Evolutionary conservation across 495 filamentous ascomycete genomes (phyloP), one percentile per base, ranked within the genome.

Genomic region (Daldinia concentrica): DNA sequence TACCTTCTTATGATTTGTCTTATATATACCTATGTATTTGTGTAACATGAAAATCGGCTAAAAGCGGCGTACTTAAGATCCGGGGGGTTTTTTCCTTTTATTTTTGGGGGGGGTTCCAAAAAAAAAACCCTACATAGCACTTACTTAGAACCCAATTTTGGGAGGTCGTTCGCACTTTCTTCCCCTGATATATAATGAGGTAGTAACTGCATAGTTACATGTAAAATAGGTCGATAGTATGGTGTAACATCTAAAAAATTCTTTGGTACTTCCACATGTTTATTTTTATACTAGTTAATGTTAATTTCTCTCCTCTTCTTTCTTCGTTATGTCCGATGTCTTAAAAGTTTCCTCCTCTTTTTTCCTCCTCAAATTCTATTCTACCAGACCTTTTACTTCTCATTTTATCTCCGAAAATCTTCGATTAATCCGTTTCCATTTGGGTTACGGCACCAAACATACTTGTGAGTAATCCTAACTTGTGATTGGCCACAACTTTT

Each of bases 401-500:
- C 55, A 15, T 41, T 27, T 37, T 15, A 58, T 37, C 32, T 37
- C 32, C 32, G 30, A 22, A 37, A 58, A 6, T 8, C 11, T 9
- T 30, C 19, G 32, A 48, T 48, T 19, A 11, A 50, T 30, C 67
- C 67, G 52, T 27, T 41, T 55, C 58, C 39, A 29, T 52, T 63
- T 52, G 30, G 29, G 56, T 39, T 58, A 61, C 15, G 37, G 58
- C 36, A 56, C 27, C 58, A 51, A 43, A 60, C 51, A 24, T 43
- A 26, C 19, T 55, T 36, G 12, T 41, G 50, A 50, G 8, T 48
- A 52, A 41, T 62, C 30, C 4, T 43, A 64, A 67, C 57, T 43
- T 27, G 27, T 68, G 64, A 72, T 72, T 72, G 69, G 69, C 12
- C 32, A 39, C 39, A 52, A 58, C 30, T 55, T 50, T 58, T 12